Evolutionary conservation across 768 basidiomycete genomes (phyloP).

Genomic region (Russula emetica): DNA sequence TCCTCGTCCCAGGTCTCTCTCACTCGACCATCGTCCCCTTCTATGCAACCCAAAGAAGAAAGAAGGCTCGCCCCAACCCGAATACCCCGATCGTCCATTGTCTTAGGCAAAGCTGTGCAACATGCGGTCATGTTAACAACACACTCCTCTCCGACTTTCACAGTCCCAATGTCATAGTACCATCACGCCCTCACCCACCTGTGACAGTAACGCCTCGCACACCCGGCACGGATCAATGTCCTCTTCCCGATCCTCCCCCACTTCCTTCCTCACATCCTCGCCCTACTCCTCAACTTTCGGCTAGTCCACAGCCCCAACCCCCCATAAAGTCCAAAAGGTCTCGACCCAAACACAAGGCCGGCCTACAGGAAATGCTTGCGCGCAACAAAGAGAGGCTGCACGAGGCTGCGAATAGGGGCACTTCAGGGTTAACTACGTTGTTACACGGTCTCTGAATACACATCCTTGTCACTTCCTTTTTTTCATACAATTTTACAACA

Average conservation of each 20-base stretch:
- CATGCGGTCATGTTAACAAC: slow-evolving; percentile 33
- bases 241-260: slow-evolving; percentile 3
- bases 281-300: not conserved
- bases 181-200: slow-evolving; percentile 1
- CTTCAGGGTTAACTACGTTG: slow-evolving; percentile 18
- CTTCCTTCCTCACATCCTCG: slow-evolving; percentile 4
- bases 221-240: slow-evolving; percentile 11
- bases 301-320: not conserved
- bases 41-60: slow-evolving; percentile 27
- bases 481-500: not conserved
- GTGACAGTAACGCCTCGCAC: slow-evolving; percentile 8
- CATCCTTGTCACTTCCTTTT: not conserved
- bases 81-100: not conserved
- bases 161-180: not conserved
- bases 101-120: slow-evolving; percentile 29
- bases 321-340: slow-evolving; percentile 21
- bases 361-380: slow-evolving; percentile 59
- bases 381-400: slow-evolving; percentile 53
- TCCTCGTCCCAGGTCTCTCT: slow-evolving; percentile 42
- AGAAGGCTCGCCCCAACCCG: slow-evolving; percentile 21
- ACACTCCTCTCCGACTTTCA: slow-evolving; percentile 23
- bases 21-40: slow-evolving; percentile 37
- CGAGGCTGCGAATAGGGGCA: slow-evolving; percentile 30
- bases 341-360: slow-evolving; percentile 51
- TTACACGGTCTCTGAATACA: slow-evolving; percentile 15